Conservation (phyloP, 768 basidiomycete genomes). For the Aureoboletus auriporus region DNA sequence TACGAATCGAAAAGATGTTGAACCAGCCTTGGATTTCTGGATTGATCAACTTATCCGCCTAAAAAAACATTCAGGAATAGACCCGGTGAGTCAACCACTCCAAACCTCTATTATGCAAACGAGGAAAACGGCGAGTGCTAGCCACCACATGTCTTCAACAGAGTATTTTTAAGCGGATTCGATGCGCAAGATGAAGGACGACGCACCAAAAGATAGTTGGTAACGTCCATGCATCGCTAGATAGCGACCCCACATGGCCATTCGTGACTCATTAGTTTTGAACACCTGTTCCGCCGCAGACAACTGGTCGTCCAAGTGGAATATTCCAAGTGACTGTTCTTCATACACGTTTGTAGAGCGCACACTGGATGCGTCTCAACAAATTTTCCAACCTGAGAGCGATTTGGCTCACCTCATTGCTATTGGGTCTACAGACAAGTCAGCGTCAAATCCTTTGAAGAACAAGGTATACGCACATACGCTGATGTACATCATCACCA, state of each 20-base stretch:
- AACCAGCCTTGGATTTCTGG: constrained; percentile 62
- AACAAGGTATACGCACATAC: constrained; percentile 52
- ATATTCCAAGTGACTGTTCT: constrained; percentile 85
- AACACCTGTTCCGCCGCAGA: constrained; percentile 44
- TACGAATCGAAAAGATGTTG: constrained; percentile 77
- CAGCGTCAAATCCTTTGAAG: constrained; percentile 1
- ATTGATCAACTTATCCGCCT: constrained; percentile 61
- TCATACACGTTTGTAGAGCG: constrained; percentile 95
- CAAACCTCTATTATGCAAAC: constrained; percentile 91
- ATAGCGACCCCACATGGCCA: constrained; percentile 72
- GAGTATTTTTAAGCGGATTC: neutral
- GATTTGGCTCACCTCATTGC: constrained; percentile 60
- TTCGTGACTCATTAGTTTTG: constrained; percentile 42
- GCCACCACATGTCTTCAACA: constrained; percentile 92
- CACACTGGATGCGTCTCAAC: constrained; percentile 46
- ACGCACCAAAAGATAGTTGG: constrained; percentile 87
- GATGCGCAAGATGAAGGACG: neutral
- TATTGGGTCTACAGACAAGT: constrained; percentile 56
- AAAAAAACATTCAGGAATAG: constrained; percentile 5
- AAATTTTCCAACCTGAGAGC: neutral
- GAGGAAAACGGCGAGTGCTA: constrained; percentile 77
- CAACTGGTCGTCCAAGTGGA: constrained; percentile 47
- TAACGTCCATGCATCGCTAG: constrained; percentile 76
- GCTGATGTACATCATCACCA: constrained; percentile 92
- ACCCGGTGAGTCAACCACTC: neutral